Evolutionary conservation across 1,139 yeast genomes (phyloP).

Genomic region (Taphrina betulina): DNA sequence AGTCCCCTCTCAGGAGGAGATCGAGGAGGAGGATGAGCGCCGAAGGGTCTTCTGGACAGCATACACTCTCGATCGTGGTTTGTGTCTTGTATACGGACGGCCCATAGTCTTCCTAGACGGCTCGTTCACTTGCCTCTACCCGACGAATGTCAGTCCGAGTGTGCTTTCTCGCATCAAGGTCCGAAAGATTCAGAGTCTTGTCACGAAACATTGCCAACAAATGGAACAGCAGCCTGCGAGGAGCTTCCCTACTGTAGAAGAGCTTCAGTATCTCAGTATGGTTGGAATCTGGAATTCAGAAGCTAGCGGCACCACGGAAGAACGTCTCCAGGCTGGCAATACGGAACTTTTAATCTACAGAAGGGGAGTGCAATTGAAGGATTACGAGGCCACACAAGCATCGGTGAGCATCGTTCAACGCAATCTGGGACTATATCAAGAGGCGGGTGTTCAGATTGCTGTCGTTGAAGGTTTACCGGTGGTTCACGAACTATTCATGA

Average conservation of each 20-base stretch:
- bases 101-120: neutral
- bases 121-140: constrained; percentile 17
- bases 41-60: constrained; percentile 24
- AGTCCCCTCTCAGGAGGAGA: neutral
- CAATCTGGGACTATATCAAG: constrained; percentile 2
- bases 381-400: neutral
- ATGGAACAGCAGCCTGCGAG: neutral
- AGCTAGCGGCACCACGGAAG: constrained; percentile 1
- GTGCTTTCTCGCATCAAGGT: constrained; percentile 18
- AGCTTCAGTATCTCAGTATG: neutral
- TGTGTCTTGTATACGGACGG: constrained; percentile 11
- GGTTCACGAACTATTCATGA: constrained; percentile 16
- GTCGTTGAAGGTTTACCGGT: constrained; percentile 24
- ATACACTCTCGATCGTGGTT: constrained; percentile 24
- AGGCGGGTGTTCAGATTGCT: constrained; percentile 19
- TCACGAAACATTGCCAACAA: constrained; percentile 3
- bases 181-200: constrained; percentile 19
- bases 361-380: constrained; percentile 1
- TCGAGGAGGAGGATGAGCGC: constrained; percentile 4
- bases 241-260: neutral
- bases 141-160: constrained; percentile 1
- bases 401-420: constrained; percentile 1
- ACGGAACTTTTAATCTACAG: constrained; percentile 12
- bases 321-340: constrained; percentile 20
- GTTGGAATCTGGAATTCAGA: constrained; percentile 1